Percentiles rank a stretch among this genome's conserved stretches.
phyloP scores from a whole-genome alignment of 2,329 filamentous ascomycete genomes.

The Monosporascus sp. region DNA sequence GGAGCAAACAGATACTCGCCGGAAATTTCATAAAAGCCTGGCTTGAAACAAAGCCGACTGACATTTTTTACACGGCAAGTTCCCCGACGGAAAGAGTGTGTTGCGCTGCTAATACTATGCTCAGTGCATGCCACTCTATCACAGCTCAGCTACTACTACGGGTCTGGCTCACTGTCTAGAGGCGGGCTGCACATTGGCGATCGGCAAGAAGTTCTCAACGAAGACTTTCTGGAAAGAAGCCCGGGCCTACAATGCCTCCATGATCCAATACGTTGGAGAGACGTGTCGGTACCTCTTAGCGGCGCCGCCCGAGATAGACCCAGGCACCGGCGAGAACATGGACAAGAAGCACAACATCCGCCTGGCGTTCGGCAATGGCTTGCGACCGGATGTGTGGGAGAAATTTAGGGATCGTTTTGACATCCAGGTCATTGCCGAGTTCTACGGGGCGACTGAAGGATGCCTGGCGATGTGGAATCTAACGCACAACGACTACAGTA shows the following conservation, averaged over 20 bases:
- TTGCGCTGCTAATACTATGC: conserved; percentile 1
- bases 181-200: conserved; percentile 59
- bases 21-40: conserved; percentile 49
- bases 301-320: conserved; percentile 56
- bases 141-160: conserved; percentile 70
- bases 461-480: conserved; percentile 66
- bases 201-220: conserved; percentile 75
- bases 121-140: conserved; percentile 83
- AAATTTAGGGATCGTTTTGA: conserved; percentile 76
- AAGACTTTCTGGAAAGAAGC: conserved; percentile 73
- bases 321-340: conserved; percentile 58
- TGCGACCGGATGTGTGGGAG: conserved; percentile 82
- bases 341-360: conserved; percentile 71
- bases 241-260: conserved; percentile 63
- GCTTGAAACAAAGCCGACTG: conserved; percentile 52
- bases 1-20: conserved; percentile 57
- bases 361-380: conserved; percentile 75
- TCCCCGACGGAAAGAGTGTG: background rate
- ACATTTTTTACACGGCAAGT: conserved; percentile 70
- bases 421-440: conserved; percentile 68
- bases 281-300: conserved; percentile 78
- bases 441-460: conserved; percentile 76
- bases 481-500: conserved; percentile 64
- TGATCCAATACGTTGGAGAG: conserved; percentile 85
- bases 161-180: conserved; percentile 59